A percentile compares a stretch with the other conserved stretches of the same genome.
Evolutionary conservation across 345 rosid genomes (phyloP).

Genomic region (Capsella bursapastoris): DNA sequence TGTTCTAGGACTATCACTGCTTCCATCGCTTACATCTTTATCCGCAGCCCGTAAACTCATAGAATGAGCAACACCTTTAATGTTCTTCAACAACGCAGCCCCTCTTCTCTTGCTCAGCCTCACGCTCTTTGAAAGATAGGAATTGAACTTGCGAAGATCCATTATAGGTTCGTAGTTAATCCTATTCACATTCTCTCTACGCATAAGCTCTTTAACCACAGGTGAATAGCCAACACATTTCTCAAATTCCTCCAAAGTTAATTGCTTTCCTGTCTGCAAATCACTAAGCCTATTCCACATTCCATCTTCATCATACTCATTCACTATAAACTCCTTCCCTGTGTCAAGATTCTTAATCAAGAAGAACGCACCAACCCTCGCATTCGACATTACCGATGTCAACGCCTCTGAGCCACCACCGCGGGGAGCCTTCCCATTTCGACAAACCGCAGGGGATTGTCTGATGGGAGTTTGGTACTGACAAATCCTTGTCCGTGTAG

Average conservation of each 20-base stretch:
- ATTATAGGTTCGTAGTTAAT: constrained; percentile 46
- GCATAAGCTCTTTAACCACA: constrained; percentile 89
- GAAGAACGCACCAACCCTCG: constrained; percentile 64
- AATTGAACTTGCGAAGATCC: constrained; percentile 55
- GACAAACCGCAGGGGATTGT: constrained; percentile 43
- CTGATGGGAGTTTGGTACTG: constrained; percentile 52
- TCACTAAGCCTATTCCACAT: constrained; percentile 95
- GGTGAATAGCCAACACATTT: constrained; percentile 81
- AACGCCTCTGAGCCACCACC: constrained; percentile 34
- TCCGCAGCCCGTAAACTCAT: constrained; percentile 52
- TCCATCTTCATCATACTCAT: constrained; percentile 80
- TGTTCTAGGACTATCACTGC: constrained; percentile 29
- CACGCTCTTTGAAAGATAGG: constrained; percentile 71
- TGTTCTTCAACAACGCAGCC: constrained; percentile 77
- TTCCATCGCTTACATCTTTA: constrained; percentile 51
- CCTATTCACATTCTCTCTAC: constrained; percentile 71
- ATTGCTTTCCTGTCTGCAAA: constrained; percentile 91
- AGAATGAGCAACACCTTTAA: constrained; percentile 83
- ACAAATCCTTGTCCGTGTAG: constrained; percentile 47
- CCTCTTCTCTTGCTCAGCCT: constrained; percentile 82
- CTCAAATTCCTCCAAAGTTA: constrained; percentile 94
- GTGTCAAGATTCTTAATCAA: constrained; percentile 90
- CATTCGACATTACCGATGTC: constrained; percentile 41
- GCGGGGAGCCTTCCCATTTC: constrained; percentile 38
- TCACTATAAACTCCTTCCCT: constrained; percentile 82